Evolutionary conservation across 2,329 filamentous ascomycete species (phyloP).

Genomic region (Stemphylium beticola): DNA sequence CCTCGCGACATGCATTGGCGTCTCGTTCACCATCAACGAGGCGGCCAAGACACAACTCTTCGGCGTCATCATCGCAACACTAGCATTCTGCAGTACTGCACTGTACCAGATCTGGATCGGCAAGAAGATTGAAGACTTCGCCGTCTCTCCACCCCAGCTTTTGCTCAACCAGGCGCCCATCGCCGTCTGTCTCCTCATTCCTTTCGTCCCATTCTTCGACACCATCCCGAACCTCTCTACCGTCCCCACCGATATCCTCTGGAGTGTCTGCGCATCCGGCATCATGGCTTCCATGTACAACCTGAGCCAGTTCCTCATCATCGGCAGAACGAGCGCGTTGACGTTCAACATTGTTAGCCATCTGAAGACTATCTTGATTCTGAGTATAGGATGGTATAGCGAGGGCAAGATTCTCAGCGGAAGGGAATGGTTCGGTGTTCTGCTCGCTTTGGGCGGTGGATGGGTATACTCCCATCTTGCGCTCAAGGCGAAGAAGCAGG

Average conservation of each 20-base stretch:
- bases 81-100: slow-evolving; percentile 54
- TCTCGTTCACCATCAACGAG: slow-evolving; percentile 53
- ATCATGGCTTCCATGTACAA: slow-evolving; percentile 53
- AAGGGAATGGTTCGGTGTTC: slow-evolving; percentile 52
- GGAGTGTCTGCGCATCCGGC: slow-evolving; percentile 51
- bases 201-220: slow-evolving; percentile 54
- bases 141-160: slow-evolving; percentile 53
- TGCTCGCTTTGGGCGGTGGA: slow-evolving; percentile 54
- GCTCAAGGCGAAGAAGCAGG: slow-evolving; percentile 45
- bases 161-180: slow-evolving; percentile 56
- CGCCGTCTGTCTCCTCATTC: slow-evolving; percentile 52
- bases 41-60: slow-evolving; percentile 50
- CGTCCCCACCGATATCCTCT: slow-evolving; percentile 50
- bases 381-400: slow-evolving; percentile 55
- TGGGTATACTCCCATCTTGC: slow-evolving; percentile 55
- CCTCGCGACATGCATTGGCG: slow-evolving; percentile 52
- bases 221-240: slow-evolving; percentile 46
- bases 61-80: slow-evolving; percentile 52
- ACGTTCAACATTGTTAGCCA: slow-evolving; percentile 52
- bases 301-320: slow-evolving; percentile 53
- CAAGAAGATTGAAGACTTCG: slow-evolving; percentile 57
- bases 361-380: slow-evolving; percentile 55
- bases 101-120: slow-evolving; percentile 58
- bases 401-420: slow-evolving; percentile 51
- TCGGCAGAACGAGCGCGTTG: slow-evolving; percentile 48